Evolutionary conservation across 805 yeast species (phyloP), one percentile per base, ranked within the genome.

Genomic region (Suhomyces emberorum): DNA sequence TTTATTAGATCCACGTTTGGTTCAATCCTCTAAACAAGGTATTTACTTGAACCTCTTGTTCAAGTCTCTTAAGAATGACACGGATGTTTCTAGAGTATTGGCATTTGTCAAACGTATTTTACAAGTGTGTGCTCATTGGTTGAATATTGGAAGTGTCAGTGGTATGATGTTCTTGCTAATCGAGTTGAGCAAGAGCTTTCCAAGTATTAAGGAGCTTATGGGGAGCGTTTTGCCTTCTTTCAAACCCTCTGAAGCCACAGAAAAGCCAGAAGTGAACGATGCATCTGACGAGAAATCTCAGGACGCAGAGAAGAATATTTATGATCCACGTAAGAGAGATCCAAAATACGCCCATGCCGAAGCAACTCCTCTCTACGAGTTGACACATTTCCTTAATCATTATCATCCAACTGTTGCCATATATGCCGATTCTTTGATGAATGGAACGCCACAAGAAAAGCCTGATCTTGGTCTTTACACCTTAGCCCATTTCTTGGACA

Each of bases 381-480:
- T 88, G 8, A 65, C 70, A 27, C 83, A 79, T 22, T 82, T 93
- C 54, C 55, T 79, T 34, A 69, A 72, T 40, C 97, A 91, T 63
- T 93, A 77, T 69, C 98, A 93, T 57, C 98, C 98, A 25, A 86
- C 97, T 0, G 84, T 91, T 26, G 72, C 84, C 32, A 69, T 84
- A 7, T 93, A 88, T 54, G 95, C 96, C 0, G 68, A 72, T 29
- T 74, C 81, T 7, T 68, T 83, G 25, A 51, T 83, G 8, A 74
- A 70, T 8, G 75, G 74, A n/a, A 56, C 57, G 9, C 17, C 36
- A 4, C 70, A 65, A 42, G 70, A 73, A 7, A 85, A 88, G 52
- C 98, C 98, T 4, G 98, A 93, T 61, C 66, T 93, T 36, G 95
- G 95, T 5, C 74, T 93, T 42, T 91, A 79, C 62, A 81, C 96